These are phyloP conservation scores for Aspergillus glaucus DNA, from an alignment of 2,329 filamentous ascomycete genomes.

Conservation along the genomic window DNA sequence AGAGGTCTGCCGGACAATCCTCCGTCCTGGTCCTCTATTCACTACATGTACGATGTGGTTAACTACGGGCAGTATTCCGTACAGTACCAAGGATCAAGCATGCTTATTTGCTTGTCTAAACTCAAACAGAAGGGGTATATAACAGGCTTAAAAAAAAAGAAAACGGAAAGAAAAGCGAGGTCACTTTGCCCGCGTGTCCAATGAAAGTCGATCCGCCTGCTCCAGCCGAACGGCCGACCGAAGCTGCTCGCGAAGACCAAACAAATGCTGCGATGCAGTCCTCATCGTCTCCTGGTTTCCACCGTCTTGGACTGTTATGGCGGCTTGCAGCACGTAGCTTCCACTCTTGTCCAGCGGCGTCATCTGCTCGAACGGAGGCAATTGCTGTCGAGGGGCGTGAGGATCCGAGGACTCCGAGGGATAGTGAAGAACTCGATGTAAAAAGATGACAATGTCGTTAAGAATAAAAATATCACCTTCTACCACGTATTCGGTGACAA, in stretches of 20 bases:
- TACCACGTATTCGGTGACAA: conserved; percentile 51
- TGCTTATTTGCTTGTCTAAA: too few species aligned
- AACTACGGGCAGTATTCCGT: too few species aligned
- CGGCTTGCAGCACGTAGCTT: conserved; percentile 53
- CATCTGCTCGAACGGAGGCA: conserved; percentile 43
- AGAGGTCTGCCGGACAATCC: too few species aligned
- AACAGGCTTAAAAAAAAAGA: conserved; percentile 8
- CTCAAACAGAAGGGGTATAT: conserved; percentile 6
- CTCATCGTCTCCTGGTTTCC: conserved; percentile 50
- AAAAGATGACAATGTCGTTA: conserved; percentile 51
- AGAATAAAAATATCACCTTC: conserved; percentile 54
- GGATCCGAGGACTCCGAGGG: conserved; percentile 30
- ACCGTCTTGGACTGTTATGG: conserved; percentile 51
- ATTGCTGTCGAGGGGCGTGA: conserved; percentile 26
- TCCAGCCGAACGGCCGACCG: conserved; percentile 51
- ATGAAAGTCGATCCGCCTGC: conserved; percentile 51
- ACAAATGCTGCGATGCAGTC: conserved; percentile 49
- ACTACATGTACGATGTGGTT: too few species aligned
- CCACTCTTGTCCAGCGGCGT: conserved; percentile 51
- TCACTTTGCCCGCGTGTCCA: conserved; percentile 56
- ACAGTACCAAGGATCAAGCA: too few species aligned
- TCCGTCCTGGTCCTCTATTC: too few species aligned
- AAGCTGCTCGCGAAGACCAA: conserved; percentile 49
- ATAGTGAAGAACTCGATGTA: conserved; percentile 50
- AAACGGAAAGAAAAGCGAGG: conserved; percentile 2